Evolutionary conservation across 1,139 yeast genomes (phyloP).

Genomic region (Suhomyces bribrorum): DNA sequence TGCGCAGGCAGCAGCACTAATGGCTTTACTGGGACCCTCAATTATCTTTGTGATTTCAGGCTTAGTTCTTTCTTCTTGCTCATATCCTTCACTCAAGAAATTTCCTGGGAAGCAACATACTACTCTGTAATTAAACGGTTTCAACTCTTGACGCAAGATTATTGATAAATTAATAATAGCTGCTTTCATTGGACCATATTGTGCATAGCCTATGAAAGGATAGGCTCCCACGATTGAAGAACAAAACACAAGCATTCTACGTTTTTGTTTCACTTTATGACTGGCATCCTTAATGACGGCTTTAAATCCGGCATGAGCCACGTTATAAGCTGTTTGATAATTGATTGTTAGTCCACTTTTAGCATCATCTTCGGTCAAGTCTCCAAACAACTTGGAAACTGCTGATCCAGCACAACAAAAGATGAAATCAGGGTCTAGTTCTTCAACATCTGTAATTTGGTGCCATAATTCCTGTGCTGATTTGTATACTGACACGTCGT

Average conservation of each 20-base stretch:
- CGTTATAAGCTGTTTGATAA: constrained; percentile 70
- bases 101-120: constrained; percentile 81
- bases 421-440: constrained; percentile 65
- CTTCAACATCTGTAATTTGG: constrained; percentile 18
- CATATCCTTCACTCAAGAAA: constrained; percentile 84
- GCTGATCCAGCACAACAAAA: constrained; percentile 90
- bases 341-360: constrained; percentile 64
- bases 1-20: constrained; percentile 69
- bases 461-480: constrained; percentile 46
- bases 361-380: constrained; percentile 60
- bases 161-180: constrained; percentile 78
- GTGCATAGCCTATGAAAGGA: constrained; percentile 88
- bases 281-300: constrained; percentile 24
- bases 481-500: constrained; percentile 66
- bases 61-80: constrained; percentile 77
- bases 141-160: constrained; percentile 77
- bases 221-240: constrained; percentile 82
- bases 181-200: constrained; percentile 87
- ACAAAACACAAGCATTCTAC: constrained; percentile 68
- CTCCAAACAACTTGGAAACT: constrained; percentile 74
- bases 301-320: constrained; percentile 63
- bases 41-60: constrained; percentile 80
- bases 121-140: constrained; percentile 63
- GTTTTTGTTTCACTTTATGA: constrained; percentile 18
- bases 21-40: constrained; percentile 82